These are phyloP conservation scores for Spergularia marina DNA, from an alignment of 148 eudicot genomes.

Conservation along the genomic window DNA sequence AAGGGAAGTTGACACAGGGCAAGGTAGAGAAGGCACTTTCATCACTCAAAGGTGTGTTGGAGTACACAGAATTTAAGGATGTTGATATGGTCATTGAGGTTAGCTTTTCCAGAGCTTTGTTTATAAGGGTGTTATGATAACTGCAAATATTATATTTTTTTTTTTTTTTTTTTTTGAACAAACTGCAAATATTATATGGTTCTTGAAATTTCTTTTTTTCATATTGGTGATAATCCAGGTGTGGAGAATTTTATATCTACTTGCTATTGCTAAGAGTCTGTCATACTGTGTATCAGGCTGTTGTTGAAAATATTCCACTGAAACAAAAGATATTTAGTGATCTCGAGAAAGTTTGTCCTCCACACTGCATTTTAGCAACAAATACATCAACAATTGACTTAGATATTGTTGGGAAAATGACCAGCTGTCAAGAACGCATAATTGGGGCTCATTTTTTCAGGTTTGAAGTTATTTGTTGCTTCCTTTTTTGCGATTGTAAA, in stretches of 20 bases:
- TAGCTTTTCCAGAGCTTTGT: slow-evolving; percentile 9
- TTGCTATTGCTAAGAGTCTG: slow-evolving; percentile 20
- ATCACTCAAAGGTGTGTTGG: slow-evolving; percentile 78
- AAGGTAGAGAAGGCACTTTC: slow-evolving; percentile 78
- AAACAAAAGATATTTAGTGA: slow-evolving; percentile 84
- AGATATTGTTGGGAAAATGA: slow-evolving; percentile 69
- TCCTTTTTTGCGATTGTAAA: no score
- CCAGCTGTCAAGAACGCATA: slow-evolving; percentile 72
- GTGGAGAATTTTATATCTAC: neutral
- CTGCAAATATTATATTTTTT: no score
- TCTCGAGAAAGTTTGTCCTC: slow-evolving; percentile 82
- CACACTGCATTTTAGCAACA: slow-evolving; percentile 93
- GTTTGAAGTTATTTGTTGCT: slow-evolving; percentile 25
- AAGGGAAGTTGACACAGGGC: slow-evolving; percentile 64
- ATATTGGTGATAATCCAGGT: slow-evolving; percentile 5
- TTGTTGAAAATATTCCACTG: slow-evolving; percentile 68
- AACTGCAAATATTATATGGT: no score
- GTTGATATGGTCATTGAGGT: slow-evolving; percentile 98
- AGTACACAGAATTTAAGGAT: slow-evolving; percentile 76
- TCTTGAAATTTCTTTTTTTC: no score
- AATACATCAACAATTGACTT: slow-evolving; percentile 94
- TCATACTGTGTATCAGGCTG: slow-evolving; percentile 65
- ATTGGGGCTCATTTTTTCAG: slow-evolving; percentile 99
- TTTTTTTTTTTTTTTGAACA: no score
- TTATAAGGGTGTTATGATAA: neutral